A percentile compares a stretch with the other conserved stretches of the same genome.
phyloP scores from a whole-genome alignment of 805 yeast genomes.

The Metschnikowia corniflorae region DNA sequence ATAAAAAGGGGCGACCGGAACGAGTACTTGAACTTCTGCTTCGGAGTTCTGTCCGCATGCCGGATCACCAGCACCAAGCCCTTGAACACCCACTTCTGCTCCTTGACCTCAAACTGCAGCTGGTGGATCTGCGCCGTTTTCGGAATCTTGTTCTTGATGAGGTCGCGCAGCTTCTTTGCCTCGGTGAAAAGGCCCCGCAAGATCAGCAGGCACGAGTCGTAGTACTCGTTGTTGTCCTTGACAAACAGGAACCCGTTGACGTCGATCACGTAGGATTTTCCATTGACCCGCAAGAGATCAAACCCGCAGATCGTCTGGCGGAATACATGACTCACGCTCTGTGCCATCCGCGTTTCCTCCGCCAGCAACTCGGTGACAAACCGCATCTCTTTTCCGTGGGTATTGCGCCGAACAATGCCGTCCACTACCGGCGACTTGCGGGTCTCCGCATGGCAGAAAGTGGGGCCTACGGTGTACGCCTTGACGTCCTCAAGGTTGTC shows the following conservation, averaged over 20 bases:
- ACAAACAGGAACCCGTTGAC: slow-evolving; percentile 98
- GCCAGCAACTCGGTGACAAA: slow-evolving; percentile 76
- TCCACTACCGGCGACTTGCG: slow-evolving; percentile 99
- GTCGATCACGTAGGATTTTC: slow-evolving; percentile 88
- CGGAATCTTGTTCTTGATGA: slow-evolving; percentile 37
- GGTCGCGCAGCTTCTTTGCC: slow-evolving; percentile 41
- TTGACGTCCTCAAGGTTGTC: slow-evolving; percentile 98
- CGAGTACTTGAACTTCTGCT: slow-evolving; percentile 94
- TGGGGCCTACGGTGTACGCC: slow-evolving; percentile 93
- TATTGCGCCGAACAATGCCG: slow-evolving; percentile 94
- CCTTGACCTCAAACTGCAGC: slow-evolving; percentile 51
- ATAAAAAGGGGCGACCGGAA: slow-evolving; percentile 85
- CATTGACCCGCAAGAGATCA: slow-evolving; percentile 85
- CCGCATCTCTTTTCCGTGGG: slow-evolving; percentile 95
- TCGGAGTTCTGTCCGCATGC: slow-evolving; percentile 98
- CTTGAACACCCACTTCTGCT: slow-evolving; percentile 94
- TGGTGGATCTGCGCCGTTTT: slow-evolving; percentile 33
- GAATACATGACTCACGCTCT: slow-evolving; percentile 67
- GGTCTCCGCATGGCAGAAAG: slow-evolving; percentile 95
- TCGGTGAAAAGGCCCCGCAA: slow-evolving; percentile 69
- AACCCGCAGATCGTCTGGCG: slow-evolving; percentile 96
- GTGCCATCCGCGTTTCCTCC: slow-evolving; percentile 79
- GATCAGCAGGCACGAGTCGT: slow-evolving; percentile 77
- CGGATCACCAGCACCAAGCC: slow-evolving; percentile 89
- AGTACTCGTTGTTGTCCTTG: slow-evolving; percentile 83